phyloP scores from a whole-genome alignment of 306 rosid species.

The Pyrus communis region DNA sequence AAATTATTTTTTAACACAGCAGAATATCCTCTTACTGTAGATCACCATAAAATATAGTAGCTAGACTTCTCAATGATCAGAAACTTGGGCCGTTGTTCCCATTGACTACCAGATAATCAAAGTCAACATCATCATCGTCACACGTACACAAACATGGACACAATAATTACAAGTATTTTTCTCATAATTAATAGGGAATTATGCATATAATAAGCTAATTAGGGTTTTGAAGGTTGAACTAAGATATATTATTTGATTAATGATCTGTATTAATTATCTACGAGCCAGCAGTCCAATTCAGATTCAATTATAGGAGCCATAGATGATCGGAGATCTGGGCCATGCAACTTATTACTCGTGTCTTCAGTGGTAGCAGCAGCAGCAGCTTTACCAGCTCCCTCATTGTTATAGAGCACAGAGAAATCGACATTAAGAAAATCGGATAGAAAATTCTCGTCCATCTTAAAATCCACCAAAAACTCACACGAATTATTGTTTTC shows the following conservation, averaged over 20 bases:
- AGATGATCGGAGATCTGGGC: constrained; percentile 22
- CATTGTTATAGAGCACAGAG: constrained; percentile 12
- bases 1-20: neutral
- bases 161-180: neutral
- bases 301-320: constrained; percentile 18
- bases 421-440: constrained; percentile 38
- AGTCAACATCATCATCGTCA: no score
- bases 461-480: constrained; percentile 38
- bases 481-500: constrained; percentile 2
- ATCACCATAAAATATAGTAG: no score
- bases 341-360: neutral
- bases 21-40: neutral
- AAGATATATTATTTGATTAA: neutral
- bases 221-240: neutral
- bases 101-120: no score
- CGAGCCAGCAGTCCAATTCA: constrained; percentile 34
- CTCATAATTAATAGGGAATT: neutral
- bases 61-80: no score
- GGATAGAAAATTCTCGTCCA: constrained; percentile 33
- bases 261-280: neutral
- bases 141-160: no score
- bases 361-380: neutral
- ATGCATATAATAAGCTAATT: neutral
- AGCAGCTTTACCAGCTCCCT: neutral
- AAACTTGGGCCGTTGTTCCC: no score